These are phyloP conservation scores for Ailanthus altissimus DNA, from an alignment of 345 rosid genomes.

Conservation along the genomic window DNA sequence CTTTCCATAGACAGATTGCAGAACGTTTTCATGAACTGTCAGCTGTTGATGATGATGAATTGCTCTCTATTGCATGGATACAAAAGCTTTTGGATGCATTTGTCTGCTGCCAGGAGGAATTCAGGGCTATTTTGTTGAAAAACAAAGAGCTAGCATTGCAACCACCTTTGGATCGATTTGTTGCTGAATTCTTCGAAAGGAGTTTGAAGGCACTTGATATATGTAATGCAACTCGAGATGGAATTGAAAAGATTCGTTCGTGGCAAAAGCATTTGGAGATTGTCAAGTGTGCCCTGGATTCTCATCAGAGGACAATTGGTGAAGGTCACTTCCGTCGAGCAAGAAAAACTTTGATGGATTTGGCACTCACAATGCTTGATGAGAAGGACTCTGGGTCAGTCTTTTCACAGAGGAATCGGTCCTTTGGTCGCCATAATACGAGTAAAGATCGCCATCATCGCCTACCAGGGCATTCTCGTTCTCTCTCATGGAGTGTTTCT, in stretches of 20 bases:
- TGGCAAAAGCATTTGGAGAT: constrained; percentile 48
- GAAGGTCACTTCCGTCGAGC: constrained; percentile 44
- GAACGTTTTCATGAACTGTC: constrained; percentile 31
- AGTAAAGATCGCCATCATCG: constrained; percentile 20
- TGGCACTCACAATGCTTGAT: constrained; percentile 41
- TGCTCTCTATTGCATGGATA: constrained; percentile 42
- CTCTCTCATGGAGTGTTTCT: constrained; percentile 50
- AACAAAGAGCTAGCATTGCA: constrained; percentile 23
- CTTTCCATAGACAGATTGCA: constrained; percentile 33
- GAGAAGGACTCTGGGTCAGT: constrained; percentile 41
- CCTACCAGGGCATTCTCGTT: constrained; percentile 35
- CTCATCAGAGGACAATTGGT: constrained; percentile 27
- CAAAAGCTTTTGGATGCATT: constrained; percentile 38
- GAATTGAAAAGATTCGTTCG: constrained; percentile 39
- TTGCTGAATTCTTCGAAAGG: constrained; percentile 39
- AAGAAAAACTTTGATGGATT: constrained; percentile 43
- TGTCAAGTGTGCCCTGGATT: constrained; percentile 34
- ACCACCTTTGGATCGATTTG: constrained; percentile 33
- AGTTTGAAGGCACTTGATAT: constrained; percentile 45
- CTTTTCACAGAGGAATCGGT: constrained; percentile 34
- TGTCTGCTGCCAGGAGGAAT: constrained; percentile 37
- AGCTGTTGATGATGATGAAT: constrained; percentile 22
- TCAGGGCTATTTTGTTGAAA: constrained; percentile 31
- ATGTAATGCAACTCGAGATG: constrained; percentile 45
- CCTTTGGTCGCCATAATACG: constrained; percentile 31